phyloP scores from a whole-genome alignment of 768 basidiomycete genomes.

The Plicaturopsis crispa region DNA sequence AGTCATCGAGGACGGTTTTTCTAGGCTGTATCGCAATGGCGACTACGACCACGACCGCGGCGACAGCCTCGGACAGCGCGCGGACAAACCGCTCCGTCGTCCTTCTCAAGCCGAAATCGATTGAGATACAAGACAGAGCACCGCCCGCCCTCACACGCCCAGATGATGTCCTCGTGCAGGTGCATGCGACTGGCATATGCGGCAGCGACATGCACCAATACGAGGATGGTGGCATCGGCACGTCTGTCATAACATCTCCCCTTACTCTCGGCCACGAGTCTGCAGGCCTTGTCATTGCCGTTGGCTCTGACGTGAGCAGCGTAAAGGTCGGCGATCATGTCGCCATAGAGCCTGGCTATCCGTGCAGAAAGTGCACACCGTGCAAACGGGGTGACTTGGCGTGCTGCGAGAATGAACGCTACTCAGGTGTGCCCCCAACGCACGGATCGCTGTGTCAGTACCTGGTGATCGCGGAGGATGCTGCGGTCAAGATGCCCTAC shows the following conservation, averaged over 20 bases:
- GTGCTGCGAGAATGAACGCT: constrained; percentile 9
- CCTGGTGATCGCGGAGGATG: constrained; percentile 10
- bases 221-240: constrained; percentile 11
- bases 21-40: no score
- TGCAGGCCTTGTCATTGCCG: constrained; percentile 11
- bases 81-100: constrained; percentile 9
- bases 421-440: constrained; percentile 9
- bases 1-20: no score
- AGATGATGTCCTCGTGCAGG: constrained; percentile 13
- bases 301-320: constrained; percentile 8
- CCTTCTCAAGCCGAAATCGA: constrained; percentile 6
- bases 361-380: constrained; percentile 9
- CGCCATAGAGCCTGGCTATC: constrained; percentile 13
- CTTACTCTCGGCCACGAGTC: constrained; percentile 13
- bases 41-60: no score
- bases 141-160: constrained; percentile 5
- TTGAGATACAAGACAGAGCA: constrained; percentile 9
- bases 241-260: constrained; percentile 8
- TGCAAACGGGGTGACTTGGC: constrained; percentile 13
- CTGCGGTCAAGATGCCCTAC: constrained; percentile 11
- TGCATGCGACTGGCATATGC: constrained; percentile 13
- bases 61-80: no score
- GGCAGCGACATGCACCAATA: constrained; percentile 13
- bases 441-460: constrained; percentile 13
- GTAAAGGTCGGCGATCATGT: constrained; percentile 12